These are phyloP conservation scores for Ogataea parapolymorpha DNA, from an alignment of 805 yeast species.

Conservation along the genomic window DNA sequence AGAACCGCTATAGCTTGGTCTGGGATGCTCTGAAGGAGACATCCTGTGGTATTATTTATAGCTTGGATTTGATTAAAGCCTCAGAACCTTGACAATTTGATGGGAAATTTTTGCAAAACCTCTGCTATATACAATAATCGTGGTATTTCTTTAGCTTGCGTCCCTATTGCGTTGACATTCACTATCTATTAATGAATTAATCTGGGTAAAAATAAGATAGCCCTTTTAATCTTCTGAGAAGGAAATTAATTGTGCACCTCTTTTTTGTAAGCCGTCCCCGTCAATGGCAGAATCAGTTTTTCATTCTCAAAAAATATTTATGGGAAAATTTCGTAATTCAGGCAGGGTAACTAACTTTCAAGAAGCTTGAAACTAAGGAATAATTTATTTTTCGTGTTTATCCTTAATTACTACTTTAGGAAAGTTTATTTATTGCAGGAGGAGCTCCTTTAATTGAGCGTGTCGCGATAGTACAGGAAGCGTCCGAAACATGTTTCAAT, in stretches of 20 bases:
- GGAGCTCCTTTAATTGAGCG: slow-evolving; percentile 10
- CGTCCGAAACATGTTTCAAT: slow-evolving; percentile 8
- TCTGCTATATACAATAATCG: too few relatives aligned
- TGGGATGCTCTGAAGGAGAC: slow-evolving; percentile 23
- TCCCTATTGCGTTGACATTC: slow-evolving; percentile 2
- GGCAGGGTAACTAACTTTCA: neutral
- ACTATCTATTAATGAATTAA: neutral
- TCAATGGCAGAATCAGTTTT: slow-evolving; percentile 2
- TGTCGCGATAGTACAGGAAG: slow-evolving; percentile 8
- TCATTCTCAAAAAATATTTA: neutral
- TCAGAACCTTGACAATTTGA: neutral
- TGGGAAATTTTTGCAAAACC: too few relatives aligned
- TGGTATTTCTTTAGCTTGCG: neutral
- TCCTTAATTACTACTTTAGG: slow-evolving; percentile 5
- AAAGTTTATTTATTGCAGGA: slow-evolving; percentile 10
- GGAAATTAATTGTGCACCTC: slow-evolving; percentile 6
- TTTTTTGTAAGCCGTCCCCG: slow-evolving; percentile 1
- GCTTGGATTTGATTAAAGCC: neutral
- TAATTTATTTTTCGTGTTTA: slow-evolving; percentile 1
- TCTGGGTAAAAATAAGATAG: slow-evolving; percentile 1
- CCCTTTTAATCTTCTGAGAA: slow-evolving; percentile 4
- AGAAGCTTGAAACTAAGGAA: too few relatives aligned
- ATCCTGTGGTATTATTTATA: slow-evolving; percentile 6
- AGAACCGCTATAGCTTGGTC: slow-evolving; percentile 14
- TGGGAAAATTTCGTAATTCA: neutral